Evolutionary conservation across 2,329 filamentous ascomycete species (phyloP).

Genomic region (Blastomyces silverae): DNA sequence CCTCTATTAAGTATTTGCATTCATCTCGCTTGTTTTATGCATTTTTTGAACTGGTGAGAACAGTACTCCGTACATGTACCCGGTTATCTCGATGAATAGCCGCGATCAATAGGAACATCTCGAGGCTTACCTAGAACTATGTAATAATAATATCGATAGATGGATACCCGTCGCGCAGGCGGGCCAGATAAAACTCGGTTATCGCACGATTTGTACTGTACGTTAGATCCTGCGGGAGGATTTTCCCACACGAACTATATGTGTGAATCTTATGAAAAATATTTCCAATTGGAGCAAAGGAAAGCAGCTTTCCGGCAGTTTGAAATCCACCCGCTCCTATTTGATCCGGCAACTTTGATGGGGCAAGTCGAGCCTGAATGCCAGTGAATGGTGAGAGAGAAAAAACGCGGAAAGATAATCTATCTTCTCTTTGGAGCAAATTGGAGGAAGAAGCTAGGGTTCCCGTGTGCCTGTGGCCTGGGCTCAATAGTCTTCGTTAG

Average conservation of each 20-base stretch:
- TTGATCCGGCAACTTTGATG: not conserved
- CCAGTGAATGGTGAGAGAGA: not conserved
- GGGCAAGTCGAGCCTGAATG: not conserved
- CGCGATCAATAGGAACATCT: not conserved
- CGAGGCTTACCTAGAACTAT: not conserved
- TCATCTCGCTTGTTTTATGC: not conserved
- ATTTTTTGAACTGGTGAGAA: too few relatives aligned
- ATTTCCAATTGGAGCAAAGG: not conserved
- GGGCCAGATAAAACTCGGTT: not conserved
- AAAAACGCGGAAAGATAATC: not conserved
- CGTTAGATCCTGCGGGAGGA: not conserved
- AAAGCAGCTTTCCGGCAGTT: not conserved
- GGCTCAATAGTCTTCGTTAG: constrained; percentile 11
- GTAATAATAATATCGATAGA: not conserved
- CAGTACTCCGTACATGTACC: not conserved
- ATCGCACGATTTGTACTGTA: not conserved
- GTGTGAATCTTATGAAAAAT: not conserved
- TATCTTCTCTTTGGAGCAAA: not conserved
- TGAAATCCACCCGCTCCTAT: not conserved
- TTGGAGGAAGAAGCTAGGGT: not conserved
- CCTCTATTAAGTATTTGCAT: too few relatives aligned
- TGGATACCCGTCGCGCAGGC: not conserved
- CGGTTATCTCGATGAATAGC: not conserved
- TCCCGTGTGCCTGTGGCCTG: not conserved
- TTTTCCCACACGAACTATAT: constrained; percentile 2